Evolutionary conservation across 164 flowering plant genomes (phyloP).

Genomic region (Chloranthus sessilifolius): DNA sequence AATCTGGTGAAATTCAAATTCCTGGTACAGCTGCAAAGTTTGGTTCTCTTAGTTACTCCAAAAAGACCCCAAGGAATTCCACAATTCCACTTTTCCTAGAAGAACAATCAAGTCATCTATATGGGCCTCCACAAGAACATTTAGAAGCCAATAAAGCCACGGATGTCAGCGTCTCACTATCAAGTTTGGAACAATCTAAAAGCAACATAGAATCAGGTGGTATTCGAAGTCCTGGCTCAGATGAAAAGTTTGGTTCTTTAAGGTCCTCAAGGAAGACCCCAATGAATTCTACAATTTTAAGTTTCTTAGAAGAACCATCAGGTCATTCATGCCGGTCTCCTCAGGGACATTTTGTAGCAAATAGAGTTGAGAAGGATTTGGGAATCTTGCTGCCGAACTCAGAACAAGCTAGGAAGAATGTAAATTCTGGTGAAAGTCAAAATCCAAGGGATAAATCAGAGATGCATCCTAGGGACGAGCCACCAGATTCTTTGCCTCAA

Average conservation of each 20-base stretch:
- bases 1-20: conserved; percentile 12
- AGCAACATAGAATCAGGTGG: conserved; percentile 10
- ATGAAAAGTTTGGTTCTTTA: conserved; percentile 13
- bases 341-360: no score
- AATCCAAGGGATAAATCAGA: conserved; percentile 14
- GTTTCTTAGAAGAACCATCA: conserved; percentile 18
- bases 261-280: conserved; percentile 38
- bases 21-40: no score
- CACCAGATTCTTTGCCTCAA: conserved; percentile 20
- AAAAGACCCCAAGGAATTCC: conserved; percentile 32
- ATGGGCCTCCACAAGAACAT: conserved; percentile 16
- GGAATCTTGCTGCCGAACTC: no score
- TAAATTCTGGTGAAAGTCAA: no score
- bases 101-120: conserved; percentile 18
- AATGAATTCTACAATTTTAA: conserved; percentile 24
- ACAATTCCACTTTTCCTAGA: conserved; percentile 18
- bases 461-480: conserved; percentile 13
- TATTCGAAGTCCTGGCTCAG: conserved; percentile 13
- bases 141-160: conserved; percentile 7
- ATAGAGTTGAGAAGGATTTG: no score
- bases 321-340: conserved; percentile 12
- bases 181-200: conserved; percentile 14
- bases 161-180: conserved; percentile 8
- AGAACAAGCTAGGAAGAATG: no score
- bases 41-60: conserved; percentile 24